phyloP scores from a whole-genome alignment of 169 alveolate genomes.

The Cryptosporidium tyzzeri region DNA sequence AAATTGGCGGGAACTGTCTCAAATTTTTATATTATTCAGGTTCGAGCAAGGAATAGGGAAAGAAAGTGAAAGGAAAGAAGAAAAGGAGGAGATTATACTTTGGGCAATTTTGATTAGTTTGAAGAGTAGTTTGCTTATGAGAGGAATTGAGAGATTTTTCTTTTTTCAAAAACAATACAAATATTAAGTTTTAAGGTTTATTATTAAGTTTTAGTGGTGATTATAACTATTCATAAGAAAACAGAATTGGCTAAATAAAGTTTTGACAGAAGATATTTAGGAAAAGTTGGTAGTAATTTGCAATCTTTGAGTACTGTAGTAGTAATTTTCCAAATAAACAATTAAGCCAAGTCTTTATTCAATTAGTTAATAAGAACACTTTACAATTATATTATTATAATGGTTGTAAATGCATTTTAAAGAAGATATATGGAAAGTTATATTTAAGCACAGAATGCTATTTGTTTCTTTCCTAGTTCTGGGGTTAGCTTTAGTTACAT shows the following conservation, averaged over 20 bases:
- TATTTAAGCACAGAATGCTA: slow-evolving; percentile 2
- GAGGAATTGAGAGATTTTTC: not conserved
- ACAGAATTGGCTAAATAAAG: not conserved
- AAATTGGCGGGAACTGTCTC: not conserved
- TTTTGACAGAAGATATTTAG: not conserved
- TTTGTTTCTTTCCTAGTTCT: not conserved
- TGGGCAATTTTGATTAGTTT: not conserved
- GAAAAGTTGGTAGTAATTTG: too few relatives aligned
- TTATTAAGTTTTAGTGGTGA: not conserved
- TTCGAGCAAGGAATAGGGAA: not conserved
- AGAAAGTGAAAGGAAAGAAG: not conserved
- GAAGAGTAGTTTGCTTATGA: not conserved
- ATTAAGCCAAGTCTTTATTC: not conserved
- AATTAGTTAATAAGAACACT: not conserved
- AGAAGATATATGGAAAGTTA: not conserved
- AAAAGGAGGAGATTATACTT: not conserved
- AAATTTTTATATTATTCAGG: not conserved
- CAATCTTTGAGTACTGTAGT: not conserved
- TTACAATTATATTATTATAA: not conserved
- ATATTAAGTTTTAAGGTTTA: not conserved
- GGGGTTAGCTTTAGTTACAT: not conserved
- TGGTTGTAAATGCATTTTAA: not conserved
- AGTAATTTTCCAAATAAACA: not conserved
- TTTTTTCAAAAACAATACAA: not conserved
- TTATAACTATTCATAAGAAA: not conserved